Evolutionary conservation across 2,329 filamentous ascomycete species (phyloP).

Genomic region (Xylariaceae sp.): DNA sequence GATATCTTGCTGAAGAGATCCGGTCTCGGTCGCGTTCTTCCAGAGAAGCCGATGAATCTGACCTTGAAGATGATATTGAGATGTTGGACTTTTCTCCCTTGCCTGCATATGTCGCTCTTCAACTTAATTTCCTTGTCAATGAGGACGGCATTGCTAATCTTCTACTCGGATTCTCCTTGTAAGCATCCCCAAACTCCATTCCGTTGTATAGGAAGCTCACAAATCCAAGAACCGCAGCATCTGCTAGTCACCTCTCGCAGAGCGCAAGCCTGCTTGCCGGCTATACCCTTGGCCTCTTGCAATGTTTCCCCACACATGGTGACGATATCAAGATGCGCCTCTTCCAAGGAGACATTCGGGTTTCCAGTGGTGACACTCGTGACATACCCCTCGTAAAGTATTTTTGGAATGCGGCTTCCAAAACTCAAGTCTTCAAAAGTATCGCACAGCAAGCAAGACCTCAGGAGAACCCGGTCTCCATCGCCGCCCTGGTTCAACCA

Average conservation of each 20-base stretch:
- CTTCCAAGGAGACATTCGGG: conserved; percentile 69
- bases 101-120: conserved; percentile 58
- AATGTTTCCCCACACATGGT: conserved; percentile 75
- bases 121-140: conserved; percentile 70
- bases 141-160: conserved; percentile 69
- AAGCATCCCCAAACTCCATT: conserved; percentile 29
- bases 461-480: conserved; percentile 25
- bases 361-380: conserved; percentile 33
- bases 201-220: conserved; percentile 19
- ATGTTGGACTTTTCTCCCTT: conserved; percentile 34
- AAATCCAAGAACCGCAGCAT: conserved; percentile 28
- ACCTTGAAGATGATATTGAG: conserved; percentile 41
- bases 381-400: conserved; percentile 70
- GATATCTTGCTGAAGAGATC: conserved; percentile 51
- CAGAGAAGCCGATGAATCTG: conserved; percentile 30
- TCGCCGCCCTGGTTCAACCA: conserved; percentile 27
- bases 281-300: conserved; percentile 80
- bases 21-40: conserved; percentile 37
- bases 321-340: conserved; percentile 95
- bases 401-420: conserved; percentile 68
- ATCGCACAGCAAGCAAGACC: conserved; percentile 31
- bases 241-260: conserved; percentile 40
- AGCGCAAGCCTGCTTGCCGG: conserved; percentile 75
- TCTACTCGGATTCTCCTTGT: conserved; percentile 44
- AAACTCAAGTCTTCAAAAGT: conserved; percentile 40